These are phyloP conservation scores for Euphrasia confusa DNA, from an alignment of 257 asterid species.

Conservation along the genomic window DNA sequence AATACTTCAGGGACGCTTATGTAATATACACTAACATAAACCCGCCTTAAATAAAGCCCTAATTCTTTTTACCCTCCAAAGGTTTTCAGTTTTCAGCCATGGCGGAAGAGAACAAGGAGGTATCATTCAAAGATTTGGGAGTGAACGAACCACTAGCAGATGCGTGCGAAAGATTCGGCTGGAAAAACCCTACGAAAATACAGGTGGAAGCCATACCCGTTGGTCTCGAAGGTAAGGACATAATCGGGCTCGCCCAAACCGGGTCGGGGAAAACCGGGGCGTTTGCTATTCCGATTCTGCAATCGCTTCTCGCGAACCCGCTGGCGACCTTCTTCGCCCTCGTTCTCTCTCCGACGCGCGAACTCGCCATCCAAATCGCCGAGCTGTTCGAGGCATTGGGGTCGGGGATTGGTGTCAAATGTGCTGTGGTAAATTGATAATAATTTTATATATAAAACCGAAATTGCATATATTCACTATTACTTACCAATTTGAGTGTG, in stretches of 20 bases:
- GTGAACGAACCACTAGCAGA: constrained; percentile 55
- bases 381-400: constrained; percentile 94
- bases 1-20: neutral
- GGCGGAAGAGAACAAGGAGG: constrained; percentile 35
- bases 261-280: constrained; percentile 99
- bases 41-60: neutral
- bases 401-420: constrained; percentile 60
- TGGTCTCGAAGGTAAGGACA: constrained; percentile 75
- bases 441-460: neutral
- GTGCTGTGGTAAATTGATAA: constrained; percentile 52
- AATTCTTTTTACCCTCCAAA: neutral
- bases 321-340: constrained; percentile 79
- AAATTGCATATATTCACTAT: too few species aligned
- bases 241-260: constrained; percentile 78
- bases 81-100: neutral
- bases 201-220: constrained; percentile 39
- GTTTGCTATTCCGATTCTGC: constrained; percentile 82
- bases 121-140: constrained; percentile 74
- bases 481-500: neutral
- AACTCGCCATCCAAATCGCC: constrained; percentile 67
- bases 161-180: constrained; percentile 72
- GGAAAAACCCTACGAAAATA: constrained; percentile 71
- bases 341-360: constrained; percentile 84
- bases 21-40: neutral
- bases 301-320: constrained; percentile 57